Evolutionary conservation across 2,329 filamentous ascomycete genomes (phyloP), one percentile per base, ranked within the genome.

Genomic region (Colletotrichum sp.): DNA sequence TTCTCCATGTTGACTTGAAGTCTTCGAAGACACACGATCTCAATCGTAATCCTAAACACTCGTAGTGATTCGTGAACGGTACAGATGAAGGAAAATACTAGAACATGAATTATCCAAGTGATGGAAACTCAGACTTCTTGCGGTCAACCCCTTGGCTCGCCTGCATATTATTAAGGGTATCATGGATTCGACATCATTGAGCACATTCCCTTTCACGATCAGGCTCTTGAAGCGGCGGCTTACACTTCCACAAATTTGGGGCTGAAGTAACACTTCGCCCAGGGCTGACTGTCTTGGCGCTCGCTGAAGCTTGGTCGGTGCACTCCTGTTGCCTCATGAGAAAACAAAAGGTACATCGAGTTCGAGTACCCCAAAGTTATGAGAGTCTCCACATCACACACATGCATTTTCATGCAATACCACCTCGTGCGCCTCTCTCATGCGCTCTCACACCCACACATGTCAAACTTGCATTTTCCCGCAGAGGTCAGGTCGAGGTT

Each of bases 61-160:
- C 18, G 18, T n/a, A 49, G 18, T 49, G 18, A 49, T 49, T n/a
- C 18, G 39, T n/a, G 0, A 49, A 49, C 9, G 39, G 3, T 49
- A n/a, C 18, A n/a, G 18, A 39, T 39, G 16, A 3, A 39, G 4
- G 8, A n/a, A 10, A 49, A 49, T 44, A 49, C 4, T 10, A 5
- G 39, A 49, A 12, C 9, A 49, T 6, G 18, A n/a, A 49, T n/a
- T 12, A 49, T 49, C 6, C 18, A 10, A 49, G 39, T 49, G 9
- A 12, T n/a, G 0, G 0, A 12, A 10, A 49, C 9, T 0, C 18
- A n/a, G 18, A 6, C 9, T 49, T 10, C 18, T 49, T n/a, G 39
- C 39, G 39, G 9, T 10, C 39, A 49, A 0, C 18, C 9, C 18
- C 39, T 49, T 49, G 18, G 39, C 9, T 49, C 0, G 9, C 39